Percentiles rank a stretch among this genome's conserved stretches.
phyloP scores from a whole-genome alignment of 2,329 filamentous ascomycete species.

The Trichophyton equinum region DNA sequence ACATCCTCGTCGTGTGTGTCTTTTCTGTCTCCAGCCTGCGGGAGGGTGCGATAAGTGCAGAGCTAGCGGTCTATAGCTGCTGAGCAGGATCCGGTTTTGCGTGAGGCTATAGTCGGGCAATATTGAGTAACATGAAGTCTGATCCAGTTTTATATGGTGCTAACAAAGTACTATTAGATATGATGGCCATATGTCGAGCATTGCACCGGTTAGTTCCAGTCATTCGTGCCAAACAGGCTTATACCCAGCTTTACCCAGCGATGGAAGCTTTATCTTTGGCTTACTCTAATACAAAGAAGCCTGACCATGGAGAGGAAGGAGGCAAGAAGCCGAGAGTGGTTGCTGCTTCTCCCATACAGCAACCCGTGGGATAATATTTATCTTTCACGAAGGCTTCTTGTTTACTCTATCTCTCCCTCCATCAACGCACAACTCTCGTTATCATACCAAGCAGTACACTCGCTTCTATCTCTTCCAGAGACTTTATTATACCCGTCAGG shows the following conservation, averaged over 20 bases:
- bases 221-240: neutral
- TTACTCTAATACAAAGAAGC: neutral
- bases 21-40: neutral
- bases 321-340: neutral
- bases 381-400: neutral
- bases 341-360: neutral
- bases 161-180: too few species aligned
- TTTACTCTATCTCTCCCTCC: neutral
- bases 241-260: neutral
- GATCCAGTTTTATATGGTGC: too few species aligned
- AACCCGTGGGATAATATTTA: neutral
- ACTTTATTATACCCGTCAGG: neutral
- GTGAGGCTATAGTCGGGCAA: too few species aligned
- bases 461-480: neutral
- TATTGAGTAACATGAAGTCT: too few species aligned
- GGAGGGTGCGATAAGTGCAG: neutral
- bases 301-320: neutral
- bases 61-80: too few species aligned
- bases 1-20: neutral
- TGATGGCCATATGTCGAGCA: too few species aligned
- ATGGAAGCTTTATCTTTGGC: too few species aligned
- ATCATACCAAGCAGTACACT: neutral
- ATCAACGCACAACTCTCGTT: neutral
- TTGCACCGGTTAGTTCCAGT: too few species aligned
- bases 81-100: too few species aligned